Base-by-base conservation (phyloP, 2,329 filamentous ascomycete genomes). In the Whalleya microplaca region DNA sequence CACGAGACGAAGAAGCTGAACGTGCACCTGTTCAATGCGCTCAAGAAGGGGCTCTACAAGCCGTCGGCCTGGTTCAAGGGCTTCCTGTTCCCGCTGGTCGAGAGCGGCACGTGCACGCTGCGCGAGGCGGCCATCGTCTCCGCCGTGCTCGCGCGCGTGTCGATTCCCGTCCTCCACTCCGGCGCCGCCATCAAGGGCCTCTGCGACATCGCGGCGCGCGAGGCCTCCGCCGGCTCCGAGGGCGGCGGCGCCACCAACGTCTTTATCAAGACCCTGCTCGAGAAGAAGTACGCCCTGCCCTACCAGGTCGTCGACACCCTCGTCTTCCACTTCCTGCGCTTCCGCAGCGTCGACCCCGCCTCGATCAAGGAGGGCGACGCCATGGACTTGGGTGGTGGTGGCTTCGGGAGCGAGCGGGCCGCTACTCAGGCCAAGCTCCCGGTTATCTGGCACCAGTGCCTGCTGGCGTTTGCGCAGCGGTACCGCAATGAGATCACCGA, bases 401-500 rank as follows among this genome's bases (percentile, higher is more conserved):
- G 27, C n/a, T n/a, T n/a, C 27, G 27, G 27, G 6, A 12, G 12
- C 68, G 55, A 74, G 62, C 55, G 76, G 74, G 78, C 78, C n/a
- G 82, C 84, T 46, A 78, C 74, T 58, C 81, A 72, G 73, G 80
- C 64, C 69, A 91, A 90, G 70, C 73, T 98, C 63, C 95, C 96
- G 0, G 92, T 99, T 7, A 86, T 99, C 53, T 99, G 94, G 92
- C 95, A 99, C 74, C 94, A 98, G 77, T 92, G 90, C 66, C 79
- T 99, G 27, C 77, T 99, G 52, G 89, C 91, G 1, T 99, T 99
- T 76, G 92, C 95, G 21, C 90, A 97, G 76, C 83, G 94, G 54
- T 99, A 98, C 76, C 88, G 92, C 69, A 96, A 97, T 65, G 94
- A 98, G 73, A 94, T 97, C 66, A 96, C 92, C 1, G 93, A 97